Conservation (phyloP, 2,329 filamentous ascomycete species). For the Fusarium sp. region DNA sequence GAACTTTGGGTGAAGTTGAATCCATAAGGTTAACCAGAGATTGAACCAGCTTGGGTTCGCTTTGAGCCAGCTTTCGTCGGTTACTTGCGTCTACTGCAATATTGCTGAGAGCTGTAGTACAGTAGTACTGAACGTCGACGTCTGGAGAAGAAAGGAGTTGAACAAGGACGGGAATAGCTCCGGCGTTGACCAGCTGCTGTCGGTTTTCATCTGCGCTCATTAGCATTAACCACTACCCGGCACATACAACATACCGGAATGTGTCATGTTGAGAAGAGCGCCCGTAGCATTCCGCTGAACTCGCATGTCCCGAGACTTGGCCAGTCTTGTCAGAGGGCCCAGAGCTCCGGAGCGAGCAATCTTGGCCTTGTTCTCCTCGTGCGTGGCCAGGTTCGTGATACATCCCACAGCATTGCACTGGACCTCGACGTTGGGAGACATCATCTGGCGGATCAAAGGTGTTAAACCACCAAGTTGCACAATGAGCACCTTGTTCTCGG, state of each 20-base stretch:
- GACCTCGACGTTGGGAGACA: slow-evolving; percentile 96
- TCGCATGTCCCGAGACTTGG: slow-evolving; percentile 98
- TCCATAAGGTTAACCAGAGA: slow-evolving; percentile 97
- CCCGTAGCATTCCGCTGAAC: slow-evolving; percentile 98
- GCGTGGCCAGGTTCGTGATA: slow-evolving; percentile 97
- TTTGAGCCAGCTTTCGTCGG: slow-evolving; percentile 88
- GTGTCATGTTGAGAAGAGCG: slow-evolving; percentile 97
- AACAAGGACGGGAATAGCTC: slow-evolving; percentile 96
- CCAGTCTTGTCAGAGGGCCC: slow-evolving; percentile 87
- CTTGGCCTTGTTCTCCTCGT: slow-evolving; percentile 99
- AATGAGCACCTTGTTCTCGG: slow-evolving; percentile 97
- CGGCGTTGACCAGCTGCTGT: slow-evolving; percentile 95
- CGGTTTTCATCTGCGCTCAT: slow-evolving; percentile 84
- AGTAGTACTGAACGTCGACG: slow-evolving; percentile 99
- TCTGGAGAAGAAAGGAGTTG: slow-evolving; percentile 92
- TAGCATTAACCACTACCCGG: slow-evolving; percentile 11
- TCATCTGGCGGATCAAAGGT: slow-evolving; percentile 97
- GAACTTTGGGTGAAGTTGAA: slow-evolving; percentile 95
- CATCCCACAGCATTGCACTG: slow-evolving; percentile 99
- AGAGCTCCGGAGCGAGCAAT: slow-evolving; percentile 95
- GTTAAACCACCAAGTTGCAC: slow-evolving; percentile 90
- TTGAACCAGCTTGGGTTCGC: slow-evolving; percentile 90
- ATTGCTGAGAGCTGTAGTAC: slow-evolving; percentile 97
- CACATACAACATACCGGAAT: slow-evolving; percentile 78
- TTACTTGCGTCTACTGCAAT: slow-evolving; percentile 96